Base-by-base conservation (phyloP, 768 basidiomycete genomes). In the Heimioporus sp. region DNA sequence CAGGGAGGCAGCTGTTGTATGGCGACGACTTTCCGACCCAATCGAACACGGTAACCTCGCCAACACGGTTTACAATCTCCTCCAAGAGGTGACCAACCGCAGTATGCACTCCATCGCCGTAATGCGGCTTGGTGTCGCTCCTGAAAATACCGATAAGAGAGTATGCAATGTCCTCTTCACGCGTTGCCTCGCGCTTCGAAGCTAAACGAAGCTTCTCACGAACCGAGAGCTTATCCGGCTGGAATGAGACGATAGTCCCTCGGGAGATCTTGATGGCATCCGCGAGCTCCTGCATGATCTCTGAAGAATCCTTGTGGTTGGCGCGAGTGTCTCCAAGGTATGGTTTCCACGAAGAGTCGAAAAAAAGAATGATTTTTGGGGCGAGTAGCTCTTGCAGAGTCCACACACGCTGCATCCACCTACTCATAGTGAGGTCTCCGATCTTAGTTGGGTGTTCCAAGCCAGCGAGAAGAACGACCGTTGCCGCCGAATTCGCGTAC, bases 361-460 rank as follows among this genome's bases (percentile, higher is more conserved):
- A 60, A 31, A 60, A 59, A 8, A 58, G n/a, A 35, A 55, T 35
- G 17, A 55, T 31, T 11, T 44, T 49, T 0, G 53, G 16, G 12
- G 47, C 50, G 16, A 60, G 58, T 39, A 60, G 49, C n/a, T 60
- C 59, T 37, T 54, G 60, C 4, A 44, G n/a, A 1, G 59, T 60
- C 59, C 59, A 60, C 2, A 46, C 57, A 2, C 57, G 53, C 6
- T 38, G 52, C 59, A 56, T 49, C 57, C 57, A 59, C 1, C 4
- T 0, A 32, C 46, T 52, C 11, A 7, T 5, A 5, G 21, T 17
- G 10, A 59, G 49, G 30, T 21, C 40, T 38, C 49, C 49, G 10
- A 3, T 36, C 19, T 44, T 44, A 16, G 49, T 44, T 11, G 43
- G 48, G 17, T 43, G 15, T 32, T 38, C 19, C 36, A 39, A 10